A percentile compares a stretch with the other conserved stretches of the same genome.
Conservation (phyloP, 495 filamentous ascomycete species). For the Viridothelium virens region DNA sequence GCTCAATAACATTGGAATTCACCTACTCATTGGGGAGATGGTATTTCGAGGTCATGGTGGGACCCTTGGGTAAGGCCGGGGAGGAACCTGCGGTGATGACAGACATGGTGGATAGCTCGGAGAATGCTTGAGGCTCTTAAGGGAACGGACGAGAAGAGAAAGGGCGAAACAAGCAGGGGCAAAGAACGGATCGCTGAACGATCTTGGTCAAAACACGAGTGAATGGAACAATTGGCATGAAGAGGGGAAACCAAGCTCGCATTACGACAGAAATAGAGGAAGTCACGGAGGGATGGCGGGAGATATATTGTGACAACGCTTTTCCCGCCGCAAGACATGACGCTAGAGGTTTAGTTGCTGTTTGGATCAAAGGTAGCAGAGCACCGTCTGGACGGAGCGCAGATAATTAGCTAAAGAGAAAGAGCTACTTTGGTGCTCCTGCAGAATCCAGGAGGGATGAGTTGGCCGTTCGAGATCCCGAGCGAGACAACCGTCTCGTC, state of each 20-base stretch:
- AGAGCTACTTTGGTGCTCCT: not conserved
- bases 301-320: not conserved
- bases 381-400: not conserved
- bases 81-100: constrained; percentile 5
- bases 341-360: constrained; percentile 6
- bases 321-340: not conserved
- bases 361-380: not conserved
- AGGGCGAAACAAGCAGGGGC: no score
- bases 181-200: constrained; percentile 1
- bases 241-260: not conserved
- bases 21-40: constrained; percentile 2
- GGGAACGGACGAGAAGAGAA: not conserved
- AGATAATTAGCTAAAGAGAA: not conserved
- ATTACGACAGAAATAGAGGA: not conserved
- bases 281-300: not conserved
- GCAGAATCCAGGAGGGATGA: not conserved
- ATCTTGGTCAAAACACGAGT: not conserved
- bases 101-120: not conserved
- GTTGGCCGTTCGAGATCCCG: constrained; percentile 8
- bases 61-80: not conserved
- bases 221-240: not conserved
- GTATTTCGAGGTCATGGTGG: constrained; percentile 4
- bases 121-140: not conserved
- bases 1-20: not conserved
- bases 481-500: constrained; percentile 1